Conservation (phyloP, 2,329 filamentous ascomycete genomes). For the Claviceps digitariae region DNA sequence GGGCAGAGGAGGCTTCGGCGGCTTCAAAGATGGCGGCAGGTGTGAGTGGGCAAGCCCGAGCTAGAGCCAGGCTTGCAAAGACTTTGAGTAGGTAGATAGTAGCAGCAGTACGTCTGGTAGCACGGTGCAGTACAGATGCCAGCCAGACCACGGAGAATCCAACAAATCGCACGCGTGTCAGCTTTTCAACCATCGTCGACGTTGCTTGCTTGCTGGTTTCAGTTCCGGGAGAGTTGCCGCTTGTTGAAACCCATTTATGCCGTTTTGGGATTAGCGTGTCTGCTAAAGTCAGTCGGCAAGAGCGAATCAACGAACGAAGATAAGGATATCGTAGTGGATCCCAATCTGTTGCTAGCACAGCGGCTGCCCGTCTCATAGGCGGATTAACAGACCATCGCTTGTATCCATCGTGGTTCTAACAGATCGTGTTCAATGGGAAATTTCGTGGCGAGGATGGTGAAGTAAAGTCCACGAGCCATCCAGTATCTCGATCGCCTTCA, state of each 20-base stretch:
- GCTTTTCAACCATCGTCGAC: background rate
- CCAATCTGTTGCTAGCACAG: background rate
- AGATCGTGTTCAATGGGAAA: too few relatives aligned
- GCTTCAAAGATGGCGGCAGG: conserved; percentile 1
- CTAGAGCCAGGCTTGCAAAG: conserved; percentile 3
- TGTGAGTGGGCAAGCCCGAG: conserved; percentile 5
- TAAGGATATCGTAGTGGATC: background rate
- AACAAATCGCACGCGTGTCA: conserved; percentile 1
- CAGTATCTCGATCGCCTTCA: background rate
- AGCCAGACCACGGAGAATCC: background rate
- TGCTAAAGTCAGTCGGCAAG: background rate
- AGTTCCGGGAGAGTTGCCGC: background rate
- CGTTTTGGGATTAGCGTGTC: background rate
- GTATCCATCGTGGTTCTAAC: background rate
- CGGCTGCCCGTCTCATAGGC: background rate
- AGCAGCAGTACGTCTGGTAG: background rate
- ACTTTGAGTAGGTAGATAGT: background rate
- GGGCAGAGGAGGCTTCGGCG: background rate
- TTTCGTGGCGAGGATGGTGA: too few relatives aligned
- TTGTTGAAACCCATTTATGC: background rate
- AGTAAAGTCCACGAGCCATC: background rate
- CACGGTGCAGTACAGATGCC: background rate
- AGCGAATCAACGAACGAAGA: background rate
- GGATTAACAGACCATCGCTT: background rate
- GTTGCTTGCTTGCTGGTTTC: conserved; percentile 1